Conservation (phyloP, 192 early-diverging fungal genomes). For the Paraglomus brasilianum region DNA sequence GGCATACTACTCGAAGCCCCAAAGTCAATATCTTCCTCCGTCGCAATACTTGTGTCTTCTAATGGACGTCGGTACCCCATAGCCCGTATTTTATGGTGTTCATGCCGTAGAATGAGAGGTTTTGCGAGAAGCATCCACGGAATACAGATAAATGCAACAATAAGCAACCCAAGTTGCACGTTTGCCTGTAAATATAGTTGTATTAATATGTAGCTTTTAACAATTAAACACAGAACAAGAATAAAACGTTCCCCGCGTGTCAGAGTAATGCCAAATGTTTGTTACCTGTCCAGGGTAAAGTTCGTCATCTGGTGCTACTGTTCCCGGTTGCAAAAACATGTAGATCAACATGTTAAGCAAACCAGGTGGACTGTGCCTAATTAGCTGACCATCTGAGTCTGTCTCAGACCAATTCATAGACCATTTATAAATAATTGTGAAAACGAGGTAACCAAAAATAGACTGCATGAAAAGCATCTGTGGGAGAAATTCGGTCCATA, state of each 20-base stretch:
- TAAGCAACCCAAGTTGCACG: slow-evolving; percentile 78
- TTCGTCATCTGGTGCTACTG: slow-evolving; percentile 60
- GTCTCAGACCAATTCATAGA: slow-evolving; percentile 81
- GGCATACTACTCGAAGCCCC: slow-evolving; percentile 55
- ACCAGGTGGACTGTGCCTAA: slow-evolving; percentile 81
- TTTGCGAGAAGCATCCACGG: slow-evolving; percentile 98
- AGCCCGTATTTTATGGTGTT: slow-evolving; percentile 73
- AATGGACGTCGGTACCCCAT: slow-evolving; percentile 71
- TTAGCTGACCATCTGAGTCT: slow-evolving; percentile 58
- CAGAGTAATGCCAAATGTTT: slow-evolving; percentile 25
- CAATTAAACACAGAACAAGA: neutral
- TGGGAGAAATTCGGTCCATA: slow-evolving; percentile 87
- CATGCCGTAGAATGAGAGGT: slow-evolving; percentile 79
- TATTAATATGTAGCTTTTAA: neutral
- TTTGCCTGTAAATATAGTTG: slow-evolving; percentile 41
- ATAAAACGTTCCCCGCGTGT: no score
- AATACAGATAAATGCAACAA: slow-evolving; percentile 84
- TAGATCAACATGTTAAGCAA: slow-evolving; percentile 98
- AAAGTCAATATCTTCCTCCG: slow-evolving; percentile 40
- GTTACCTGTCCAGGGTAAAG: slow-evolving; percentile 85
- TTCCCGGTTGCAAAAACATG: slow-evolving; percentile 96
- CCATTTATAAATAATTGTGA: slow-evolving; percentile 97
- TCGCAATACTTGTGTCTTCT: slow-evolving; percentile 45
- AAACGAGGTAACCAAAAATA: slow-evolving; percentile 94
- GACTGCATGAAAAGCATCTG: slow-evolving; percentile 91